phyloP scores from a whole-genome alignment of 1,284 basidiomycete genomes.

The Gymnopus androsaceus region DNA sequence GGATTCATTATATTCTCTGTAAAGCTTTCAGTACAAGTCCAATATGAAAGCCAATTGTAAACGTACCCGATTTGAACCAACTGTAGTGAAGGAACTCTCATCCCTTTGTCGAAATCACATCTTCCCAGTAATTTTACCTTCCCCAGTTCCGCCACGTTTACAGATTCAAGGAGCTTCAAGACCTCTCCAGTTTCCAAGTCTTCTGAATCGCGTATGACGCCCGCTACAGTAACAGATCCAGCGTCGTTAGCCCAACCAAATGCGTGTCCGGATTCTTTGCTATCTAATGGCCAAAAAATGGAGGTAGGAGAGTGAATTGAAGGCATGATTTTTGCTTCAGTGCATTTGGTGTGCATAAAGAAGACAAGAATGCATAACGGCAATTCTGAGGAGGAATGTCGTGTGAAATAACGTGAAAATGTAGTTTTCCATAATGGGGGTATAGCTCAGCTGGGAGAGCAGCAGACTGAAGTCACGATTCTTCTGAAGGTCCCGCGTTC shows the following conservation, averaged over 20 bases:
- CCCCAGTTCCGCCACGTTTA: neutral
- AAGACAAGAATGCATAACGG: too few species aligned
- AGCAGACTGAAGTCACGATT: slow-evolving; percentile 35
- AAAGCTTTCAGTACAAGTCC: slow-evolving; percentile 22
- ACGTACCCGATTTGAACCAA: slow-evolving; percentile 16
- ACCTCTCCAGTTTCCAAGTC: slow-evolving; percentile 4
- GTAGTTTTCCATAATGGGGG: slow-evolving; percentile 35
- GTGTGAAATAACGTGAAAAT: neutral
- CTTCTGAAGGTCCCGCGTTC: slow-evolving; percentile 55
- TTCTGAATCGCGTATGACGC: slow-evolving; percentile 29
- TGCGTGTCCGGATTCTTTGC: slow-evolving; percentile 42
- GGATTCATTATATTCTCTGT: slow-evolving; percentile 26
- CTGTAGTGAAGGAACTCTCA: slow-evolving; percentile 20
- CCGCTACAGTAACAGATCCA: slow-evolving; percentile 50
- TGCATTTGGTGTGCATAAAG: too few species aligned
- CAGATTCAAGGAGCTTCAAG: neutral
- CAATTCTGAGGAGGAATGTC: neutral
- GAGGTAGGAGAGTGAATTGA: neutral
- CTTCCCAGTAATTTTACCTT: slow-evolving; percentile 34
- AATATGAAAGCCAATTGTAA: slow-evolving; percentile 6
- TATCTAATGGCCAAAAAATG: slow-evolving; percentile 55
- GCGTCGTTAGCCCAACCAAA: slow-evolving; percentile 55
- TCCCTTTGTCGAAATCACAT: slow-evolving; percentile 24
- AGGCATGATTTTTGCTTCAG: too few species aligned
- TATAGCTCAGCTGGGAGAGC: slow-evolving; percentile 59